Conservation (phyloP, 1,139 yeast genomes). For the Lodderomyces orthopsilosis region DNA sequence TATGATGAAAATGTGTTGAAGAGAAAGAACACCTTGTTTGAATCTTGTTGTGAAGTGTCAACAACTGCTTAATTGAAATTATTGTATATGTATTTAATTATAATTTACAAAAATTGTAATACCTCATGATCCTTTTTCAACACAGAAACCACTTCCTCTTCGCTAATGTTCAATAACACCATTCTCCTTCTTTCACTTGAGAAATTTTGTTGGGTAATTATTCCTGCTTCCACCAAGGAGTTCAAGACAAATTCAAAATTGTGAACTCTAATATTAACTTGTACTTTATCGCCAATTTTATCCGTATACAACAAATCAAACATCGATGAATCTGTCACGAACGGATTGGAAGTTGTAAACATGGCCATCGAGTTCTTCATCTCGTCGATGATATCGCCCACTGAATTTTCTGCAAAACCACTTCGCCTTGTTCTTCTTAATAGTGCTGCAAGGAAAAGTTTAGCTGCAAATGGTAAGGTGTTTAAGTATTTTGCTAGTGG, state of each 20-base stretch:
- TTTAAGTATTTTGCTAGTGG: conserved; percentile 62
- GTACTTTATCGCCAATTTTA: conserved; percentile 5
- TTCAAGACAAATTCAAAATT: conserved; percentile 53
- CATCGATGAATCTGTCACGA: conserved; percentile 1
- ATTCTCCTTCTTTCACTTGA: conserved; percentile 66
- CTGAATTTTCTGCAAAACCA: conserved; percentile 65
- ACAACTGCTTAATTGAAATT: neutral
- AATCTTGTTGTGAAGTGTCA: conserved; percentile 39
- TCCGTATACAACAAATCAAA: conserved; percentile 13
- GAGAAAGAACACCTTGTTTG: conserved; percentile 60
- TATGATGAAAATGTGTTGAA: conserved; percentile 43
- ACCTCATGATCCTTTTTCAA: conserved; percentile 52
- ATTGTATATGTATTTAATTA: neutral
- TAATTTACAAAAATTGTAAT: conserved; percentile 8
- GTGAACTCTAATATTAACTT: conserved; percentile 31
- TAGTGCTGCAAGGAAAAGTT: conserved; percentile 67
- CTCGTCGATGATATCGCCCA: conserved; percentile 82
- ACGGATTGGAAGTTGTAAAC: conserved; percentile 8
- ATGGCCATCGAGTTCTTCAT: conserved; percentile 41
- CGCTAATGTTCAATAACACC: conserved; percentile 64
- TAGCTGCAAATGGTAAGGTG: conserved; percentile 64
- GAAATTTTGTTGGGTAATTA: conserved; percentile 62
- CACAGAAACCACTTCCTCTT: conserved; percentile 63
- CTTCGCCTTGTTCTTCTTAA: conserved; percentile 63
- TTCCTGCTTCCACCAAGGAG: conserved; percentile 77